Conservation (phyloP, 2,329 filamentous ascomycete genomes). For the Arthrobotrys musiformis region DNA sequence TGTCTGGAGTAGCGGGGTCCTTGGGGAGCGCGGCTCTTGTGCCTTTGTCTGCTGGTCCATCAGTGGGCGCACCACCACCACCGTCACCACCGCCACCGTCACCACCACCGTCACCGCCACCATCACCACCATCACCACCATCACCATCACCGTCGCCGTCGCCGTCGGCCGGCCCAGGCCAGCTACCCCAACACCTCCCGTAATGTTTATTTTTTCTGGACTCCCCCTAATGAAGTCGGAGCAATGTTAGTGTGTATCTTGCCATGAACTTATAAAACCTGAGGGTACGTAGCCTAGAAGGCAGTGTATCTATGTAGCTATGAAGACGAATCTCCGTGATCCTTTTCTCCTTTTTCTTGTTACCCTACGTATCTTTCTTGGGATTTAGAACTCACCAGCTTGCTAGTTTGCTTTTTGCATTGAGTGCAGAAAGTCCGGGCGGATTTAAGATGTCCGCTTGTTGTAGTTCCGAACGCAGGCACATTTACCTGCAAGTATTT, state of each 20-base stretch:
- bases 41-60: neutral
- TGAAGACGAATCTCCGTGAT: no score
- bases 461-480: neutral
- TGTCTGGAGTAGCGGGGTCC: neutral
- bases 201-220: slow-evolving; percentile 3
- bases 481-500: neutral
- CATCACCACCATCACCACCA: neutral
- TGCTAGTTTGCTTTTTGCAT: slow-evolving; percentile 16
- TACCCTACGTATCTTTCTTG: neutral
- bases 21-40: neutral
- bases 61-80: neutral
- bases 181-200: slow-evolving; percentile 10
- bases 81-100: neutral
- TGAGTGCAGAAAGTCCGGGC: neutral
- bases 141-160: neutral
- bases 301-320: no score
- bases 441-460: neutral
- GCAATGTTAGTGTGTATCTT: neutral
- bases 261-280: no score
- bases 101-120: neutral
- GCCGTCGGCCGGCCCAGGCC: neutral
- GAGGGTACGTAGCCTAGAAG: no score
- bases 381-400: slow-evolving; percentile 9
- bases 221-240: neutral
- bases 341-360: neutral